These are phyloP conservation scores for Shiraia bambusicola DNA, from an alignment of 2,329 filamentous ascomycete genomes.

Conservation along the genomic window DNA sequence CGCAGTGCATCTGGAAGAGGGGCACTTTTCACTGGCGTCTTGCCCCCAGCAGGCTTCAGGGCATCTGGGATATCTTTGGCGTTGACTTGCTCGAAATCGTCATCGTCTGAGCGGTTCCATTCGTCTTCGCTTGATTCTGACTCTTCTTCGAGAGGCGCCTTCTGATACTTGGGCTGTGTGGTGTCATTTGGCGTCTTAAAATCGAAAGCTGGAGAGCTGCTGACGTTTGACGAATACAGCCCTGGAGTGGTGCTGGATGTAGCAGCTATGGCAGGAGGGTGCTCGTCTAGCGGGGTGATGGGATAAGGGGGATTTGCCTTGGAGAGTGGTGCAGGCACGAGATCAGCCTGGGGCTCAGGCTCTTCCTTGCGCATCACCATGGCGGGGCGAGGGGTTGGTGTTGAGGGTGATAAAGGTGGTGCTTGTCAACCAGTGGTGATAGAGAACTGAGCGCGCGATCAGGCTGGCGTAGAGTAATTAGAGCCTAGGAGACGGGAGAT, in stretches of 20 bases:
- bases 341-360: constrained; percentile 36
- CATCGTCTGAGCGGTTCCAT: constrained; percentile 41
- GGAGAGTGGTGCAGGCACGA: constrained; percentile 45
- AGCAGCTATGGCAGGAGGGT: constrained; percentile 24
- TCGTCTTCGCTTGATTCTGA: constrained; percentile 36
- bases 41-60: constrained; percentile 39
- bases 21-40: constrained; percentile 20
- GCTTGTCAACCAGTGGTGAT: not conserved
- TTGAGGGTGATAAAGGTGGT: constrained; percentile 1
- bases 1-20: constrained; percentile 34
- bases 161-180: constrained; percentile 21
- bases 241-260: constrained; percentile 13
- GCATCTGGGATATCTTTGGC: constrained; percentile 38
- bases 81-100: constrained; percentile 34
- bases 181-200: constrained; percentile 36
- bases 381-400: constrained; percentile 6
- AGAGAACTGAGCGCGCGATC: not conserved
- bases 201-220: constrained; percentile 44
- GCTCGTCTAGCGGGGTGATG: constrained; percentile 43
- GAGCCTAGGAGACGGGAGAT: constrained; percentile 4
- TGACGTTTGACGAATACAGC: constrained; percentile 39
- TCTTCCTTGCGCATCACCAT: constrained; percentile 50
- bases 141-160: constrained; percentile 15
- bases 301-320: constrained; percentile 50
- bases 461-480: not conserved